These are phyloP conservation scores for Fimicolochytrium jonesii DNA, from an alignment of 192 early-diverging fungal species.

Conservation along the genomic window DNA sequence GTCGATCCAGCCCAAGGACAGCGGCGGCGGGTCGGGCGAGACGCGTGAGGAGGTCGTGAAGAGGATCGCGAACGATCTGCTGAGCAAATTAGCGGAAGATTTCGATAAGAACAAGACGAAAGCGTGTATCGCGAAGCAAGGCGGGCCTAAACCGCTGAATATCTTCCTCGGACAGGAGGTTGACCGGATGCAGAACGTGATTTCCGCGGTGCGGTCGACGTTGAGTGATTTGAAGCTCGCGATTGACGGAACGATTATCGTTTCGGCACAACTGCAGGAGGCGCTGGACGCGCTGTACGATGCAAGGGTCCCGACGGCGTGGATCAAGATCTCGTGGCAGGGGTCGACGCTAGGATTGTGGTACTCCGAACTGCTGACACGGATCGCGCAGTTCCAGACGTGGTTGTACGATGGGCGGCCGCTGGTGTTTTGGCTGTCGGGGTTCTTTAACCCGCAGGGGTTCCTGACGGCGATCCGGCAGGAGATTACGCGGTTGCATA, in stretches of 20 bases:
- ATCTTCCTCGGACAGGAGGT: slow-evolving; percentile 65
- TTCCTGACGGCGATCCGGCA: slow-evolving; percentile 64
- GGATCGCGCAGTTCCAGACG: slow-evolving; percentile 53
- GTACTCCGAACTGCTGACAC: slow-evolving; percentile 52
- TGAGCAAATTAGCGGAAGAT: slow-evolving; percentile 56
- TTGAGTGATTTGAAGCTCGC: slow-evolving; percentile 58
- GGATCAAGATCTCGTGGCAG: slow-evolving; percentile 61
- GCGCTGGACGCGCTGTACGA: slow-evolving; percentile 63
- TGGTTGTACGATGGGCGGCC: slow-evolving; percentile 63
- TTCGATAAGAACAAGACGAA: slow-evolving; percentile 58
- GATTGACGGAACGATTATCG: slow-evolving; percentile 64
- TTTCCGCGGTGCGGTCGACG: slow-evolving; percentile 47
- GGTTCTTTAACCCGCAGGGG: slow-evolving; percentile 68
- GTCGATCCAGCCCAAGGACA: slow-evolving; percentile 66
- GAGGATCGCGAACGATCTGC: slow-evolving; percentile 53
- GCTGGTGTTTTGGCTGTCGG: slow-evolving; percentile 60
- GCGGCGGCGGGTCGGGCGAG: slow-evolving; percentile 50
- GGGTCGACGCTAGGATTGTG: slow-evolving; percentile 54
- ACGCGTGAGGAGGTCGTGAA: slow-evolving; percentile 65
- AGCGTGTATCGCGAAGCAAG: slow-evolving; percentile 47
- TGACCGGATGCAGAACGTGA: slow-evolving; percentile 61
- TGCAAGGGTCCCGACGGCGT: slow-evolving; percentile 52
- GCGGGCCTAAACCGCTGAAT: slow-evolving; percentile 52
- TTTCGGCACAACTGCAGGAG: slow-evolving; percentile 52
- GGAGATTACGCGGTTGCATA: slow-evolving; percentile 58